Base-by-base conservation (phyloP, 495 filamentous ascomycete genomes). In the Hyaloscypha finlandica region DNA sequence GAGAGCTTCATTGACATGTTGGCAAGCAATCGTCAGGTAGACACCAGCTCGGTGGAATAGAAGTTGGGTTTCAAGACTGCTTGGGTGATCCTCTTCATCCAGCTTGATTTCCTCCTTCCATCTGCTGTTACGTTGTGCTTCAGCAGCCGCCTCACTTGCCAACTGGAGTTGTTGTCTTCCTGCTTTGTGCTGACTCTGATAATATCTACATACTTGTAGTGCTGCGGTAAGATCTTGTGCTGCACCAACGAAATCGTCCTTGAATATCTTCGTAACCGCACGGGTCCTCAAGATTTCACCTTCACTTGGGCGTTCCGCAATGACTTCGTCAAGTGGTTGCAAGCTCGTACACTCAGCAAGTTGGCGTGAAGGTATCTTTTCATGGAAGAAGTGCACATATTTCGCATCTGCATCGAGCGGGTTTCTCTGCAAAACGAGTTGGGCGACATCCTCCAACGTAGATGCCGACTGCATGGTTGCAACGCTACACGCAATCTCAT, bases 371-470 rank as follows among this genome's bases (percentile, higher is more conserved):
- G 91, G 91, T 48, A 94, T 93, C 80, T 93, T 93, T 72, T 94
- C 91, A 77, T 93, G 91, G 74, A 94, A 93, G 77, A 94, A 93
- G 70, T 94, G 89, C 4, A 93, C 91, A 67, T 94, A 94, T 69
- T 89, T 90, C 33, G 89, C 91, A 69, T 93, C 90, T 11, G 81
- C 74, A 68, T 92, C 85, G 29, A 81, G 71, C 0, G 85, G 78
- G 59, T 81, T 86, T 58, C 91, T 80, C 72, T 89, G 86, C 57
- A 93, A 76, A 20, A 93, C 91, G 59, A 88, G 81, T 22, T 84
- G 80, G n/a, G 89, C 91, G 4, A 93, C 91, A 58, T 92, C 89
- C 73, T 93, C 91, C 8, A 94, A 76, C 6, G 88, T 85, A n/a
- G 88, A 91, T 6, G 91, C 85, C 48, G 85, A 86, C 75, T 93